Base-by-base conservation (phyloP, 169 alveolate species). In the Neospora caninum region DNA sequence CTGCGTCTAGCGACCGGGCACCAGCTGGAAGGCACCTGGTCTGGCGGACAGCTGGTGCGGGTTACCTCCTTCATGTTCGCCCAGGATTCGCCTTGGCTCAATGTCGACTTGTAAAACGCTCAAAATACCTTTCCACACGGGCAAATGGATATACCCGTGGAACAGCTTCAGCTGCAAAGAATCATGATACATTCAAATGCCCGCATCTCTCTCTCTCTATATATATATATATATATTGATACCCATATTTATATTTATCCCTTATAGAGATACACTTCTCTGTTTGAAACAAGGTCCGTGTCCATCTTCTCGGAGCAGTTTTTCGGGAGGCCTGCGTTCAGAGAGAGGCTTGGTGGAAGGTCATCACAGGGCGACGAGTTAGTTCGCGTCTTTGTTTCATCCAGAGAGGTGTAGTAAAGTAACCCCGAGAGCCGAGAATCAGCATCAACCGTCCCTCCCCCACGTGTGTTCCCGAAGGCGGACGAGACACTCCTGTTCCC, bases 41-140 rank as follows among this genome's bases (percentile, higher is more conserved):
- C 92, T 80, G 83, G 58, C 22, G 83, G 96, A 0, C 84, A 93
- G 87, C 92, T 91, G 70, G 91, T 82, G 36, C 58, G 92, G 34
- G 92, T 95, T 45, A 95, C 94, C 42, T 92, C 94, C 53, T 95
- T 94, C 88, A 95, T 94, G 73, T 95, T 95, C 64, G 94, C 96
- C 43, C 94, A 91, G 43, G 96, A 94, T 67, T 94, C 95, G 1
- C 96, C 95, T 6, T 95, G 97, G 97, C 91, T 88, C 89, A 95
- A 95, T 78, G 96, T 96, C 45, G 97, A 95, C 78, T 67, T 95
- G 82, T 95, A 80, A 93, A 36, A 4, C 13, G 29, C 6, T 6
- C 18, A 6, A 69, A 25, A 10, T 69, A 10, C 18, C 29, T 69
- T 9, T 69, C n/a, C 38, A 6, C 2, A 25, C 80, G 29, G 10